A percentile compares a stretch with the other conserved stretches of the same genome.
Evolutionary conservation across 2,329 filamentous ascomycete species (phyloP).

Genomic region (Neocatenulostroma microsporum): DNA sequence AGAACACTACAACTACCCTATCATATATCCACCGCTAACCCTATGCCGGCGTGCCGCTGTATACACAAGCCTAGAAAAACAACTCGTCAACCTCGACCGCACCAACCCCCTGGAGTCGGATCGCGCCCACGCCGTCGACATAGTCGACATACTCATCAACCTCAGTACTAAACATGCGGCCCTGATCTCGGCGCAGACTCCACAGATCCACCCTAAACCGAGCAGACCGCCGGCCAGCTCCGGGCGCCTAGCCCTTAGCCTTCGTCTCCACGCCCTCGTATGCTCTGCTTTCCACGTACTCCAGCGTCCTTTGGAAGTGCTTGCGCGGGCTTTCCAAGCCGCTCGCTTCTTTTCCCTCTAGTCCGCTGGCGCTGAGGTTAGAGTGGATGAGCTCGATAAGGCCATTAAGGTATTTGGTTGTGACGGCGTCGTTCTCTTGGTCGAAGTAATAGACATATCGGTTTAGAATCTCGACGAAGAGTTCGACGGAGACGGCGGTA

Average conservation of each 20-base stretch:
- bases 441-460: constrained; percentile 99
- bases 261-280: constrained; percentile 85
- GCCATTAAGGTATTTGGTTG: constrained; percentile 94
- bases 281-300: constrained; percentile 84
- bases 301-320: constrained; percentile 89
- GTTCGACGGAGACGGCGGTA: constrained; percentile 88
- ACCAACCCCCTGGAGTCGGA: no score
- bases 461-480: constrained; percentile 97
- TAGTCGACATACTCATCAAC: no score
- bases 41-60: no score
- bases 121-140: no score
- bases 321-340: constrained; percentile 82
- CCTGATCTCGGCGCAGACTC: no score
- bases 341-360: constrained; percentile 59
- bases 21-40: no score
- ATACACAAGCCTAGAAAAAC: no score
- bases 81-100: no score
- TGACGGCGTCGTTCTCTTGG: constrained; percentile 97
- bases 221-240: no score
- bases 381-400: constrained; percentile 97
- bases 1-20: no score
- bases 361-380: constrained; percentile 79
- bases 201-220: no score
- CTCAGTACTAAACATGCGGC: no score
- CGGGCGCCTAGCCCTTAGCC: constrained; percentile 32